Evolutionary conservation across 2,329 filamentous ascomycete species (phyloP).

Genomic region (Cercospora sp.): DNA sequence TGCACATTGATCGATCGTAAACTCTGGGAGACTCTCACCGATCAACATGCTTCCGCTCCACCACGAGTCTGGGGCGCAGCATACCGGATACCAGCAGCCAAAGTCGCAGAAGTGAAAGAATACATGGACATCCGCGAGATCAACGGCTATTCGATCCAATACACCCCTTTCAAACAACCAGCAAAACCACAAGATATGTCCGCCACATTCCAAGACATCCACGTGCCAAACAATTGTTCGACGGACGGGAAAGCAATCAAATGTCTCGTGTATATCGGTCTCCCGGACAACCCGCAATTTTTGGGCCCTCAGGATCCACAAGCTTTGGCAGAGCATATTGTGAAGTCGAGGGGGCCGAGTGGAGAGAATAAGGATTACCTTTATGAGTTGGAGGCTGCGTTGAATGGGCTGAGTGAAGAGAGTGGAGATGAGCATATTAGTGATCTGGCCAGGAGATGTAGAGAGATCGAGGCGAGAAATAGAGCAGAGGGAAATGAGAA

Average conservation of each 20-base stretch:
- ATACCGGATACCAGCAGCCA: slow-evolving; percentile 71
- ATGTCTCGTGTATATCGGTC: slow-evolving; percentile 88
- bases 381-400: slow-evolving; percentile 72
- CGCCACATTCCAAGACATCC: slow-evolving; percentile 47
- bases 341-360: slow-evolving; percentile 74
- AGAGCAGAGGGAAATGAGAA: background rate
- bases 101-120: slow-evolving; percentile 75
- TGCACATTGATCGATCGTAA: slow-evolving; percentile 85
- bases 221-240: slow-evolving; percentile 21
- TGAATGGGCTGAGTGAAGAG: slow-evolving; percentile 70
- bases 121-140: slow-evolving; percentile 95
- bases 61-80: slow-evolving; percentile 86
- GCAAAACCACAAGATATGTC: slow-evolving; percentile 53
- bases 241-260: slow-evolving; percentile 42
- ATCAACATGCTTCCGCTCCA: slow-evolving; percentile 62
- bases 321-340: slow-evolving; percentile 76
- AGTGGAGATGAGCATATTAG: slow-evolving; percentile 82
- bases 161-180: slow-evolving; percentile 65
- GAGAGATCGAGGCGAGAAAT: slow-evolving; percentile 56
- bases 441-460: slow-evolving; percentile 74
- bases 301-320: slow-evolving; percentile 79
- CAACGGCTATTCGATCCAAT: slow-evolving; percentile 94
- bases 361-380: slow-evolving; percentile 90
- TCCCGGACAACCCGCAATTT: slow-evolving; percentile 91
- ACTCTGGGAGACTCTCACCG: slow-evolving; percentile 75